Evolutionary conservation across 805 yeast genomes (phyloP).

Genomic region (Blastobotrys chiropterorum): DNA sequence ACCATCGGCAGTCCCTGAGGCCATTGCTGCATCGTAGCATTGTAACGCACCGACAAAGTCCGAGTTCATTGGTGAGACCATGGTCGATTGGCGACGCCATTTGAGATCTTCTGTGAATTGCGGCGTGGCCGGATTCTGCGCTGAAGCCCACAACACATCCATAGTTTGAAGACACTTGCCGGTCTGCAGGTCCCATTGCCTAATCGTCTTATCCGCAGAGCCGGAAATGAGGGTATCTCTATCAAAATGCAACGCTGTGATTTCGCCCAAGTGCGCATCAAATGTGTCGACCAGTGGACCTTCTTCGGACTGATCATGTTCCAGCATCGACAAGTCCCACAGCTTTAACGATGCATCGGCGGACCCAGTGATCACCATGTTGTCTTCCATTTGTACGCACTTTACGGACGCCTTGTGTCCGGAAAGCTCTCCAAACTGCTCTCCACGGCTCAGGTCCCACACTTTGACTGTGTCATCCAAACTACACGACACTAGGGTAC

Average conservation of each 20-base stretch:
- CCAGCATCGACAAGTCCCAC: conserved; percentile 44
- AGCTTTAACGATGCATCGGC: conserved; percentile 53
- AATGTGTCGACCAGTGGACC: conserved; percentile 42
- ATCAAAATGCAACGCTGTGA: conserved; percentile 55
- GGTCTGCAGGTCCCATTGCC: conserved; percentile 67
- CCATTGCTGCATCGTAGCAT: conserved; percentile 68
- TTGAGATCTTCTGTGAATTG: conserved; percentile 5
- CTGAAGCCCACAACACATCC: conserved; percentile 59
- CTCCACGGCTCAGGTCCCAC: conserved; percentile 69
- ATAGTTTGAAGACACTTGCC: conserved; percentile 67
- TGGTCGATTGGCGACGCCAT: conserved; percentile 8
- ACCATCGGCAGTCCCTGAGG: conserved; percentile 75
- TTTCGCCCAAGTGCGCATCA: conserved; percentile 60
- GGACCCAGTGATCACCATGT: conserved; percentile 49
- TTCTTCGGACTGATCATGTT: conserved; percentile 13
- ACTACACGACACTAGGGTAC: conserved; percentile 70
- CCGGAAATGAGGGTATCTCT: conserved; percentile 56
- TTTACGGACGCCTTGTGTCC: conserved; percentile 59
- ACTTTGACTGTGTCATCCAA: conserved; percentile 71
- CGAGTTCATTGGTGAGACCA: conserved; percentile 1
- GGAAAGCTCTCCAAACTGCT: conserved; percentile 43
- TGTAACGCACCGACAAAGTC: conserved; percentile 58
- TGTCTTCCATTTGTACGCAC: conserved; percentile 53
- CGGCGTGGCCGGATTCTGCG: conserved; percentile 19
- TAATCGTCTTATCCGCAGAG: conserved; percentile 61